These are phyloP conservation scores for Sesbania bispinosa DNA, from an alignment of 306 rosid genomes.

Conservation along the genomic window DNA sequence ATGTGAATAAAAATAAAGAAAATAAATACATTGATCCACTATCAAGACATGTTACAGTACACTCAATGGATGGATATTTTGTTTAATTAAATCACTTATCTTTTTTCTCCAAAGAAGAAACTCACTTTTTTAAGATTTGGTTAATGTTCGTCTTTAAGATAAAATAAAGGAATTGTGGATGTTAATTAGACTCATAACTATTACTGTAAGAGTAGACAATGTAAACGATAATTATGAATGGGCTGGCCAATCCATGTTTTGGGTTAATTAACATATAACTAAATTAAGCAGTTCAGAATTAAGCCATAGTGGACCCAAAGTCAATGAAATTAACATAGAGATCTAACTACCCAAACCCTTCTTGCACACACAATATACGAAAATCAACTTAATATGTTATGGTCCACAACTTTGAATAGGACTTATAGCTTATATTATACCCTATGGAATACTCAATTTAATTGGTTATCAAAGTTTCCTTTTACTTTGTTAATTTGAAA, in stretches of 20 bases:
- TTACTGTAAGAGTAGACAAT: no score
- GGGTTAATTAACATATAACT: no score
- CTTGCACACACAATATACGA: neutral
- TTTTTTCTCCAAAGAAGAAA: no score
- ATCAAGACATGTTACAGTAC: neutral
- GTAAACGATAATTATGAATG: slow-evolving; percentile 3
- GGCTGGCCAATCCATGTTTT: slow-evolving; percentile 22
- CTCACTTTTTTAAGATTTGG: no score
- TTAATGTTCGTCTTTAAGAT: neutral
- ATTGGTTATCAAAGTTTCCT: neutral
- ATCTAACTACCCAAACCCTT: slow-evolving; percentile 1
- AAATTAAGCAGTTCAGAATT: no score
- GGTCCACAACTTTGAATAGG: neutral
- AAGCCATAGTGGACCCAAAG: slow-evolving; percentile 20
- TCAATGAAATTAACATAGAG: neutral
- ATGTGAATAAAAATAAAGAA: neutral
- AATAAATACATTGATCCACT: neutral
- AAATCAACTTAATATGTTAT: no score
- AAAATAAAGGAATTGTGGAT: no score
- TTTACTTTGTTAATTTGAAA: neutral
- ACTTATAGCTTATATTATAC: no score
- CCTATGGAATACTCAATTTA: neutral
- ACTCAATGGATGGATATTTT: no score
- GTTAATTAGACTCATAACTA: no score
- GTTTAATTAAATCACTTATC: neutral